These are phyloP conservation scores for Cardamine resedifolia DNA, from an alignment of 345 rosid species.

Conservation along the genomic window DNA sequence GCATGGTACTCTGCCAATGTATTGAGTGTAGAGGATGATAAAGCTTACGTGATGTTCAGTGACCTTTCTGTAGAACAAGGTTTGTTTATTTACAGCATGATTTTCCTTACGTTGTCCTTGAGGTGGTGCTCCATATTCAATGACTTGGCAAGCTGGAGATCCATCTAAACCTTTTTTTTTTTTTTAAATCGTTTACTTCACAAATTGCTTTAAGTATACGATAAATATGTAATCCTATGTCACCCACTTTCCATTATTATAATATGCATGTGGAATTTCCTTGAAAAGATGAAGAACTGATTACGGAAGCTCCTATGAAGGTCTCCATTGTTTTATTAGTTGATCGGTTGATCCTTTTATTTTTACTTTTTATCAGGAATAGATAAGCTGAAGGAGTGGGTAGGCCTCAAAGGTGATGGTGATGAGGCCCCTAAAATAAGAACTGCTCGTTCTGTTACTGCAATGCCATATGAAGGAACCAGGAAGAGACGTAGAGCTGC, in stretches of 20 bases:
- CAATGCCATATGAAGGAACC: conserved; percentile 80
- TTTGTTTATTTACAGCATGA: conserved; percentile 31
- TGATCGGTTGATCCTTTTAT: conserved; percentile 8
- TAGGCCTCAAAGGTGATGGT: conserved; percentile 60
- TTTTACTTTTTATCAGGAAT: conserved; percentile 45
- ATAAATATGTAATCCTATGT: not conserved
- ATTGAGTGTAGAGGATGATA: conserved; percentile 67
- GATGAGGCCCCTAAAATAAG: conserved; percentile 73
- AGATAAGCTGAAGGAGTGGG: conserved; percentile 88
- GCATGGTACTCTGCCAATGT: conserved; percentile 87
- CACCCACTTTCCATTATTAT: not conserved
- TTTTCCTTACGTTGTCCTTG: not conserved
- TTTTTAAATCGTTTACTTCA: not conserved
- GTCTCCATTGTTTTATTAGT: conserved; percentile 7
- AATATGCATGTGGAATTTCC: conserved; percentile 11
- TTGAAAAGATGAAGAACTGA: conserved; percentile 9
- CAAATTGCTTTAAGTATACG: conserved; percentile 6
- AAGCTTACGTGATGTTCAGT: conserved; percentile 68
- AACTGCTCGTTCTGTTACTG: conserved; percentile 61
- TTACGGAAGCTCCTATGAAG: not conserved
- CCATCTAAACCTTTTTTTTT: not conserved
- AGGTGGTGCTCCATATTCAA: not conserved
- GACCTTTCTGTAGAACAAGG: conserved; percentile 72
- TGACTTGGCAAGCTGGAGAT: not conserved
- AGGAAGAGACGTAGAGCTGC: conserved; percentile 94